Percentiles rank a stretch among this genome's conserved stretches.
Conservation (phyloP, 2,329 filamentous ascomycete species). For the Thelonectria rubi region DNA sequence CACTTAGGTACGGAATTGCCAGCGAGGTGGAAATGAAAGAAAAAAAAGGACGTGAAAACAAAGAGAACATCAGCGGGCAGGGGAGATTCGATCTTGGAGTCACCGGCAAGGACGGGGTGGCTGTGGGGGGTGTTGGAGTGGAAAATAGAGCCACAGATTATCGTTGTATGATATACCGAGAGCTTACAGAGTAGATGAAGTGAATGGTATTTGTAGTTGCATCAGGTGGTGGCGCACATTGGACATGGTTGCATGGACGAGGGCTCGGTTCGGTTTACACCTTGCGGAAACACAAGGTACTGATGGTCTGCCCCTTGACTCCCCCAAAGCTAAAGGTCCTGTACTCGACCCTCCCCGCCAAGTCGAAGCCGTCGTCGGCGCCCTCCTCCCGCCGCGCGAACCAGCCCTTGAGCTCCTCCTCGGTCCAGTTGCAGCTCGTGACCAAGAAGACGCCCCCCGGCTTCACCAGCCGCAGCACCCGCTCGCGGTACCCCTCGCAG, state of each 20-base stretch:
- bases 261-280: conserved; percentile 17
- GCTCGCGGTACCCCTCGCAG: conserved; percentile 78
- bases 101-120: conserved; percentile 19
- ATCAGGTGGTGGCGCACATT: conserved; percentile 27
- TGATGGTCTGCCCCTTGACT: conserved; percentile 86
- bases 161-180: conserved; percentile 41
- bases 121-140: conserved; percentile 20
- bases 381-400: conserved; percentile 61
- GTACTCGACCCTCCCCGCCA: conserved; percentile 78
- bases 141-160: conserved; percentile 25
- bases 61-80: conserved; percentile 15
- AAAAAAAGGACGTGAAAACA: conserved; percentile 14
- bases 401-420: conserved; percentile 83
- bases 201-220: conserved; percentile 37
- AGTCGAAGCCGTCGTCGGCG: conserved; percentile 58
- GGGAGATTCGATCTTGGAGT: conserved; percentile 2
- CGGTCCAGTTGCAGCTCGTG: conserved; percentile 98
- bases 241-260: neutral
- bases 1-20: conserved; percentile 7
- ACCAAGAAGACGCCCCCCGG: conserved; percentile 79
- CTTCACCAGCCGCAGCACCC: conserved; percentile 74
- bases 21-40: conserved; percentile 15
- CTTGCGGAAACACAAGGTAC: conserved; percentile 81
- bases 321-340: conserved; percentile 90
- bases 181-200: conserved; percentile 32